Percentiles rank a stretch among this genome's conserved stretches.
Conservation (phyloP, 495 filamentous ascomycete species). For the Penicillium samsonianum region DNA sequence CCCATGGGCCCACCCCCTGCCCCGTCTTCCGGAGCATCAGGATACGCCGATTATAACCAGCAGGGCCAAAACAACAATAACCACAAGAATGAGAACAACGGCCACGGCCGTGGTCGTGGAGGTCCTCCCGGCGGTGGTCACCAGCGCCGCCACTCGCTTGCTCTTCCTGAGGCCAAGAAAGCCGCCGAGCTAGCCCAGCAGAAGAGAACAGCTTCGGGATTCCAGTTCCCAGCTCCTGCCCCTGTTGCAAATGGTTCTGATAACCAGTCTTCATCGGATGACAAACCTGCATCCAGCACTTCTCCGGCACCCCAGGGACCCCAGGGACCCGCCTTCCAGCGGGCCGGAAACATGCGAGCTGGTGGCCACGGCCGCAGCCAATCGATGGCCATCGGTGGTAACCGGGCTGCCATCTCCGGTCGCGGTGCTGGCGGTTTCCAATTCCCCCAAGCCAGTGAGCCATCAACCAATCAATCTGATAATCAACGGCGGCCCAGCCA, state of each 20-base stretch:
- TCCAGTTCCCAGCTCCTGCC: slow-evolving; percentile 79
- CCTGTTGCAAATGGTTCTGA: slow-evolving; percentile 61
- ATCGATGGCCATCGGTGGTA: slow-evolving; percentile 66
- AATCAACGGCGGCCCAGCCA: slow-evolving; percentile 71
- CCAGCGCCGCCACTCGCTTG: slow-evolving; percentile 91
- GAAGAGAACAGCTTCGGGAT: slow-evolving; percentile 88
- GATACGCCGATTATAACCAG: slow-evolving; percentile 79
- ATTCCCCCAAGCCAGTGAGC: slow-evolving; percentile 63
- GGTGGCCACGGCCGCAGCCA: slow-evolving; percentile 66
- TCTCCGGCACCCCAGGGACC: slow-evolving; percentile 43
- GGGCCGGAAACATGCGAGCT: slow-evolving; percentile 52
- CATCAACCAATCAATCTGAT: slow-evolving; percentile 58
- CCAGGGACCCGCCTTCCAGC: slow-evolving; percentile 48
- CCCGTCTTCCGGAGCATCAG: slow-evolving; percentile 92
- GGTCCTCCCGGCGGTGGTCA: slow-evolving; percentile 75
- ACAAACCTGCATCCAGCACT: slow-evolving; percentile 38
- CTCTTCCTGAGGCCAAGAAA: slow-evolving; percentile 94
- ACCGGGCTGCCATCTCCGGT: slow-evolving; percentile 53
- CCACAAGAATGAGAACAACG: slow-evolving; percentile 69
- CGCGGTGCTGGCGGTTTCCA: slow-evolving; percentile 69
- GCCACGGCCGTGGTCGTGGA: slow-evolving; percentile 75
- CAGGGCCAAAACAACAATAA: slow-evolving; percentile 46
- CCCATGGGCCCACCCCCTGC: slow-evolving; percentile 87
- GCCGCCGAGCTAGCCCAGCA: slow-evolving; percentile 96
- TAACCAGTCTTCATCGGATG: slow-evolving; percentile 43